Base-by-base conservation (phyloP, 306 rosid species). In the Hippophae rhamnoides region DNA sequence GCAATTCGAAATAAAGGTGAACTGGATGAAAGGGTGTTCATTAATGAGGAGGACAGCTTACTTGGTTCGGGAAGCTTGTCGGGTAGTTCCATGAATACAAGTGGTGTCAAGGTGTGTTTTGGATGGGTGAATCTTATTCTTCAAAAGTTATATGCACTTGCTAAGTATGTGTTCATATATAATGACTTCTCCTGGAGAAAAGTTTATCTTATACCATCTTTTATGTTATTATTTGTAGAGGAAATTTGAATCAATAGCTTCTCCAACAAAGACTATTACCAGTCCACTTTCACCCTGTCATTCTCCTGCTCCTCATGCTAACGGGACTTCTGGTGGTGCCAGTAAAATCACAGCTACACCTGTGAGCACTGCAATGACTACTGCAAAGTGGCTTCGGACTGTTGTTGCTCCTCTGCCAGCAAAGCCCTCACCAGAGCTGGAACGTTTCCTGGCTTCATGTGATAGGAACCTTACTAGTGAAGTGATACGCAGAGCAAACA, bases 331-430 rank as follows among this genome's bases (percentile, higher is more conserved):
- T 2, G 76, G 84, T 57, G 68, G 73, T 26, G 62, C 70, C 48
- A 89, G 64, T 56, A 88, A 76, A 81, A 73, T 86, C 70, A 80
- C 83, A 6, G 95, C 99, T 42, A 93, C 99, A 42, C 99, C 99
- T 48, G 95, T 93, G 51, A 93, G 95, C 84, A 89, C 97, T 13
- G 99, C 99, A 61, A 93, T 93, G 99, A 93, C 95, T 56, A 93
- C 99, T 43, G 99, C 99, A 66, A 93, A 93, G 85, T 93, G 99
- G 99, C 99, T 93, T 51, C 84, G 99, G 41, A 89, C 89, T 49
- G 82, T 88, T 70, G 82, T 93, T 66, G 86, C 89, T 53, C 97
- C 90, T 44, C 94, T 93, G 64, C 79, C 95, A 9, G 76, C 94
- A 7, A 82, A 66, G 78, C 97, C 97, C 64, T 86, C 99, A 5